Conservation (phyloP, 257 asterid species). For the Fraxinus quadrangulata region DNA sequence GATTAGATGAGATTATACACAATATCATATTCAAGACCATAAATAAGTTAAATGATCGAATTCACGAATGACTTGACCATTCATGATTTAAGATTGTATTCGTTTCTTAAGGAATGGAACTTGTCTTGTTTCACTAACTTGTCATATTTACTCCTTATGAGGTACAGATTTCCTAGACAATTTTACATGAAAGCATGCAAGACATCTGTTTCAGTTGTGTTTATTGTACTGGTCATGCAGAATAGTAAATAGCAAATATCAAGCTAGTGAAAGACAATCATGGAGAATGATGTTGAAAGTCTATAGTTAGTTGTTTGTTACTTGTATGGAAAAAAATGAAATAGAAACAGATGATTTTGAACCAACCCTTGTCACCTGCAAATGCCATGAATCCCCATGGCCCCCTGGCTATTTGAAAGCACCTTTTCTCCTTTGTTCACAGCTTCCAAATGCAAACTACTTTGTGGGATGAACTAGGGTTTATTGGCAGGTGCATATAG, state of each 20-base stretch:
- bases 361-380: not conserved
- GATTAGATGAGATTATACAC: conserved; percentile 25
- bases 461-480: not conserved
- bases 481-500: not conserved
- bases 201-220: not conserved
- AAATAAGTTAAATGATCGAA: not conserved
- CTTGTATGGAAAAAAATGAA: not conserved
- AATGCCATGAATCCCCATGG: too few relatives aligned
- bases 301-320: not conserved
- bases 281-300: not conserved
- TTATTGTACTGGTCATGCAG: not conserved
- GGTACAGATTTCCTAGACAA: not conserved
- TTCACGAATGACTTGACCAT: conserved; percentile 4
- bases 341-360: not conserved
- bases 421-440: not conserved
- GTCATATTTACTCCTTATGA: not conserved
- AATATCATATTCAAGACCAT: conserved; percentile 7
- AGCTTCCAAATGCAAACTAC: not conserved
- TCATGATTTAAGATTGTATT: not conserved
- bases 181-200: not conserved
- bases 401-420: not conserved
- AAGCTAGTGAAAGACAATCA: not conserved
- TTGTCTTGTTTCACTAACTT: not conserved
- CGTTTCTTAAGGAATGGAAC: not conserved
- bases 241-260: not conserved